These are phyloP conservation scores for Blastobotrys arbuscula DNA, from an alignment of 1,139 yeast genomes.

Conservation along the genomic window DNA sequence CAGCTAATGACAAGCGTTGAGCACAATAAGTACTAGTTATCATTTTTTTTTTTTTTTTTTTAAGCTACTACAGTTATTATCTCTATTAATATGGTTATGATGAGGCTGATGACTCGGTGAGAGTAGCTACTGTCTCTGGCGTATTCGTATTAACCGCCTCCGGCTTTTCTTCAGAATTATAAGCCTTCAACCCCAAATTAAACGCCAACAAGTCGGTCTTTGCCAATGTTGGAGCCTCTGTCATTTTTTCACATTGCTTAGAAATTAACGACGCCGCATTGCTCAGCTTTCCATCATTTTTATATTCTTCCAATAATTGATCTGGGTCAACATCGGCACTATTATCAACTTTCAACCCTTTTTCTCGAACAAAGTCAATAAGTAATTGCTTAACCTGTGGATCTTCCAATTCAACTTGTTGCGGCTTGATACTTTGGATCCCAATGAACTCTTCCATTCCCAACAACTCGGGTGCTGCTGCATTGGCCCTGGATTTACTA, in stretches of 20 bases:
- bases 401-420: slow-evolving; percentile 15
- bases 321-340: slow-evolving; percentile 1
- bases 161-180: not conserved
- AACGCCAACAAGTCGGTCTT: slow-evolving; percentile 2
- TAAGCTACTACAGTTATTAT: too few relatives aligned
- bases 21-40: too few relatives aligned
- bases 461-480: not conserved
- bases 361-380: slow-evolving; percentile 14
- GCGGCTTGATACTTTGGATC: slow-evolving; percentile 9
- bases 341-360: slow-evolving; percentile 14
- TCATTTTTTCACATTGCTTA: slow-evolving; percentile 21
- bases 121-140: too few relatives aligned
- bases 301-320: not conserved
- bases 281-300: slow-evolving; percentile 1
- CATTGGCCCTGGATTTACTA: not conserved
- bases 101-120: too few relatives aligned
- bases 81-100: too few relatives aligned
- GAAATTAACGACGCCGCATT: slow-evolving; percentile 13
- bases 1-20: too few relatives aligned
- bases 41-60: too few relatives aligned
- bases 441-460: slow-evolving; percentile 6
- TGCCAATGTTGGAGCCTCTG: slow-evolving; percentile 19
- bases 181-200: slow-evolving; percentile 4
- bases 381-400: slow-evolving; percentile 18
- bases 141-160: not conserved